These are phyloP conservation scores for Volvariella surrecta DNA, from an alignment of 1,284 basidiomycete genomes.

Conservation along the genomic window DNA sequence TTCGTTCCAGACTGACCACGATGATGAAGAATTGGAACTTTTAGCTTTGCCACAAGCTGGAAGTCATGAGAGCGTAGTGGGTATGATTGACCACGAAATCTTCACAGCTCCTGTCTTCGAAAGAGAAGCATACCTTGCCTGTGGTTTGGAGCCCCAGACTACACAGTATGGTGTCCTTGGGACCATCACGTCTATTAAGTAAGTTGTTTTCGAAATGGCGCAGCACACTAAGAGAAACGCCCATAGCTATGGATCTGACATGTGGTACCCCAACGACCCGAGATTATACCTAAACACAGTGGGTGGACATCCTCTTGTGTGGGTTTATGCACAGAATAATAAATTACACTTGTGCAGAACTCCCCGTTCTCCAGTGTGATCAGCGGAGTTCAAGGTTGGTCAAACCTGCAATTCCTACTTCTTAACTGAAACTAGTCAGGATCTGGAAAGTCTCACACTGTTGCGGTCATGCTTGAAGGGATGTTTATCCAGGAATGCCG, in stretches of 20 bases:
- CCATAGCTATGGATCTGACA: constrained; percentile 21
- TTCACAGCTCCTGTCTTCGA: constrained; percentile 49
- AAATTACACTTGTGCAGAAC: constrained; percentile 27
- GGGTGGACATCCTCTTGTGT: constrained; percentile 9
- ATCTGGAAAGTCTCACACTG: constrained; percentile 64
- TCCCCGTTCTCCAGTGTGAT: constrained; percentile 51
- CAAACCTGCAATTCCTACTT: constrained; percentile 13
- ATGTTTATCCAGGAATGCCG: constrained; percentile 48
- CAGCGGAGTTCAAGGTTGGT: constrained; percentile 48
- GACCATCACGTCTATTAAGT: constrained; percentile 37
- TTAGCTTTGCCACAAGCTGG: no score
- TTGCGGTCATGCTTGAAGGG: constrained; percentile 55
- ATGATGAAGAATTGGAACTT: no score
- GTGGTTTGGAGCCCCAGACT: constrained; percentile 20
- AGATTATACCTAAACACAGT: constrained; percentile 58
- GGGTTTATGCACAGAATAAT: background rate
- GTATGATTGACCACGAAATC: constrained; percentile 26
- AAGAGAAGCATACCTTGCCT: constrained; percentile 35
- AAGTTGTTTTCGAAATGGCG: constrained; percentile 7
- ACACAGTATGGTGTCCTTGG: constrained; percentile 55
- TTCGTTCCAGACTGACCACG: no score
- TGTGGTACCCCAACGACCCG: constrained; percentile 28
- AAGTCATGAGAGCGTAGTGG: no score
- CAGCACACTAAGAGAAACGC: constrained; percentile 5
- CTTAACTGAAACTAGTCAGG: constrained; percentile 27